Evolutionary conservation across 148 eudicot genomes (phyloP).

Genomic region (Dysphania ambrosioides): DNA sequence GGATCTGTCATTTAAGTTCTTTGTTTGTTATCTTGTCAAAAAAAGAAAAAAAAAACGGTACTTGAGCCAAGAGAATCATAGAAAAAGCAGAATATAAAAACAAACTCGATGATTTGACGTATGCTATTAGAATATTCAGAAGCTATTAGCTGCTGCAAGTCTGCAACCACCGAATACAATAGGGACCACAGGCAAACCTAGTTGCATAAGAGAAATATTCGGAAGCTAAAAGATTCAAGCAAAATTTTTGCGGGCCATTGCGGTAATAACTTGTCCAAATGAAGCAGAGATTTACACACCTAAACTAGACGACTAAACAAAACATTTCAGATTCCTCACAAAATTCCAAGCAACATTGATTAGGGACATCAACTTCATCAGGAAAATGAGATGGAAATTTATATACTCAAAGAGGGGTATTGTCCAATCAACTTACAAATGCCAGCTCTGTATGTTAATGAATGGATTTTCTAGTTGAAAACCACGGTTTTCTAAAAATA

Average conservation of each 20-base stretch:
- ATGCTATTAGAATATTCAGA: background rate
- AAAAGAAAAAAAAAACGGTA: no score
- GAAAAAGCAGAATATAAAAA: no score
- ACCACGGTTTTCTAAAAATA: conserved; percentile 32
- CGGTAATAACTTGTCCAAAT: conserved; percentile 6
- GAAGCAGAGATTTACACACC: background rate
- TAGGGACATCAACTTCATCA: conserved; percentile 8
- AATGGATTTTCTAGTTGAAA: conserved; percentile 41
- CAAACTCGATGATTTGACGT: no score
- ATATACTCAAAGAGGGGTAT: conserved; percentile 23
- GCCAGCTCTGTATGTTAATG: conserved; percentile 25
- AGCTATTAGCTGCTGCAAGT: no score
- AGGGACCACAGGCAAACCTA: background rate
- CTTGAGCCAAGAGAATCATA: no score
- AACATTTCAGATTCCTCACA: background rate
- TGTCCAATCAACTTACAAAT: conserved; percentile 29
- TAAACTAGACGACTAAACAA: background rate
- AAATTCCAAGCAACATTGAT: background rate
- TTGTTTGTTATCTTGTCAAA: no score
- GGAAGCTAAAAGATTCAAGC: no score
- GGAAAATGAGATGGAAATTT: conserved; percentile 18
- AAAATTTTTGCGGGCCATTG: background rate
- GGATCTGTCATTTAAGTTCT: no score
- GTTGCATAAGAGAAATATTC: background rate
- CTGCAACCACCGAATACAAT: background rate